These are phyloP conservation scores for Paramecium biaurelia DNA, from an alignment of 73 alveolate genomes.

Conservation along the genomic window DNA sequence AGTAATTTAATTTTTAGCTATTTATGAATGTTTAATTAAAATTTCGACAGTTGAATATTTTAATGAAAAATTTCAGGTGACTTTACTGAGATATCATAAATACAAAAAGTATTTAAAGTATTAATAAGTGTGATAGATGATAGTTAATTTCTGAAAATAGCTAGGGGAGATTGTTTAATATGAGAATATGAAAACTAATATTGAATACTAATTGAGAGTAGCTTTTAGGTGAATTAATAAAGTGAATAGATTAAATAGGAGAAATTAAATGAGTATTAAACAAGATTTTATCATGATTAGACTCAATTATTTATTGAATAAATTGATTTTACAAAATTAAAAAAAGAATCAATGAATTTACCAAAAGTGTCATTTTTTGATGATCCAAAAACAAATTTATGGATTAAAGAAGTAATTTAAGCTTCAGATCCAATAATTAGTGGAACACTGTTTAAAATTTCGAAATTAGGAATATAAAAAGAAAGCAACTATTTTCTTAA, in stretches of 20 bases:
- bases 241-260: neutral
- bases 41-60: no score
- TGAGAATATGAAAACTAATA: no score
- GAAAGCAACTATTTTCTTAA: neutral
- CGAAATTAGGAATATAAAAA: neutral
- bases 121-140: no score
- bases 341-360: slow-evolving; percentile 4
- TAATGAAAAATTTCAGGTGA: no score
- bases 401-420: neutral
- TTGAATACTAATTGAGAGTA: neutral
- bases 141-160: no score
- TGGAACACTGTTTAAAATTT: neutral
- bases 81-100: no score
- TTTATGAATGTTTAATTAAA: no score
- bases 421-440: neutral
- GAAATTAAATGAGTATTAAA: neutral
- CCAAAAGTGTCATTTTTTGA: slow-evolving; percentile 2
- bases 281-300: neutral
- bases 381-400: neutral
- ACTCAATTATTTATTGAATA: neutral
- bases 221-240: neutral
- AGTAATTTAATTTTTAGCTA: no score
- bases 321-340: neutral
- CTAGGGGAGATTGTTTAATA: no score
- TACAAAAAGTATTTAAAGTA: no score